phyloP scores from a whole-genome alignment of 2,329 filamentous ascomycete species.

The Periconia sp. region DNA sequence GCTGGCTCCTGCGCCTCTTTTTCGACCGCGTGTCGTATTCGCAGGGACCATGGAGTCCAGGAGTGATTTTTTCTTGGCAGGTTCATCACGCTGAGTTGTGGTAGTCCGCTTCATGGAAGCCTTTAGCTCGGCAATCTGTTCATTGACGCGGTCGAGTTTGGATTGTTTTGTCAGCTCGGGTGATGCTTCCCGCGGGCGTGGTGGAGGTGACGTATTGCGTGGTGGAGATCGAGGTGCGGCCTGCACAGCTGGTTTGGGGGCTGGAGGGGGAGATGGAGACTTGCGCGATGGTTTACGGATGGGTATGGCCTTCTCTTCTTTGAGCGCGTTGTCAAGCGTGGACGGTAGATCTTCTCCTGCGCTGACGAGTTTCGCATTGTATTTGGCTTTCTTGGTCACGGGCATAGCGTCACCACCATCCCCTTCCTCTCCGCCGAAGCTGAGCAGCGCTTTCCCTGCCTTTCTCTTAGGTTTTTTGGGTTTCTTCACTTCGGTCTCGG shows the following conservation, averaged over 20 bases:
- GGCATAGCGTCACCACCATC: constrained; percentile 60
- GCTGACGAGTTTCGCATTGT: constrained; percentile 72
- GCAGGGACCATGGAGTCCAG: constrained; percentile 75
- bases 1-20: constrained; percentile 64
- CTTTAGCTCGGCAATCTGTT: constrained; percentile 78
- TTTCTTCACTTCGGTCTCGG: constrained; percentile 47
- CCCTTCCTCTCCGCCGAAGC: constrained; percentile 68
- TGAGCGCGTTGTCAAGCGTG: constrained; percentile 36
- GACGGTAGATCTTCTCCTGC: constrained; percentile 44
- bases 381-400: constrained; percentile 74
- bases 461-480: constrained; percentile 66
- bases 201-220: constrained; percentile 19
- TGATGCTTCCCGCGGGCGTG: constrained; percentile 43
- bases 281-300: constrained; percentile 32
- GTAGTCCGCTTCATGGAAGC: constrained; percentile 74
- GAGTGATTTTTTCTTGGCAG: constrained; percentile 58
- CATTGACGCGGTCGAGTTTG: constrained; percentile 70
- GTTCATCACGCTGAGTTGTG: constrained; percentile 30
- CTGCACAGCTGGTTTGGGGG: constrained; percentile 21
- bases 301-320: constrained; percentile 29
- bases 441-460: constrained; percentile 73
- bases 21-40: constrained; percentile 70
- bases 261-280: constrained; percentile 26
- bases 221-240: constrained; percentile 16
- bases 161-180: constrained; percentile 40